Evolutionary conservation across 2,329 filamentous ascomycete species (phyloP).

Genomic region (Colletotrichum sp.): DNA sequence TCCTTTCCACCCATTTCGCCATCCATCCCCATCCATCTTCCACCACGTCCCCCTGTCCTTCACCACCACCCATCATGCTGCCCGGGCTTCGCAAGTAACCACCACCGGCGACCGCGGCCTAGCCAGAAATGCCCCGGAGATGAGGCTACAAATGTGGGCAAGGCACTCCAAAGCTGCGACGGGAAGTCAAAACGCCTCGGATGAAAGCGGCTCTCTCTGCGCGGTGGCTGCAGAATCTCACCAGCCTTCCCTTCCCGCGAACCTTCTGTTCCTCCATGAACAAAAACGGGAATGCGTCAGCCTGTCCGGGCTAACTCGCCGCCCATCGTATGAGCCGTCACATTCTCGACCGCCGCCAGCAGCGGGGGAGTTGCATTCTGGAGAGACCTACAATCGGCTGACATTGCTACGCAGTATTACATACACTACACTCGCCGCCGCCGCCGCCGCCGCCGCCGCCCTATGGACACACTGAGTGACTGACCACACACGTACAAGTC

Average conservation of each 20-base stretch:
- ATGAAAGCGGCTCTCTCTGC: slow-evolving; percentile 4
- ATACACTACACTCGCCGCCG: background rate
- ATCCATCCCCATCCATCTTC: background rate
- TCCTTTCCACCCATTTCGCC: background rate
- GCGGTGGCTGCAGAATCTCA: background rate
- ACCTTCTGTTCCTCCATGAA: background rate
- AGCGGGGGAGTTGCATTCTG: background rate
- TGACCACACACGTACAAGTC: background rate
- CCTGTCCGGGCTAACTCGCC: background rate
- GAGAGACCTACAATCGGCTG: background rate
- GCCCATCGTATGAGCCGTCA: background rate
- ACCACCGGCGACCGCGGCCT: background rate
- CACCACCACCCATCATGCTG: background rate
- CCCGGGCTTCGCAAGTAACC: background rate
- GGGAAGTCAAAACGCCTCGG: slow-evolving; percentile 4
- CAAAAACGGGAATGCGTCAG: background rate
- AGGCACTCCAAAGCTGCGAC: background rate
- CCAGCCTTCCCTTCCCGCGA: background rate
- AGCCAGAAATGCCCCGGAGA: slow-evolving; percentile 5
- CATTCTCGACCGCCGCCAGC: background rate
- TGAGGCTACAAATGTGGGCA: slow-evolving; percentile 3
- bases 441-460: background rate
- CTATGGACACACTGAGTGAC: too few species aligned
- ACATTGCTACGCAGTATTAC: background rate
- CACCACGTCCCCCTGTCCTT: background rate